Base-by-base conservation (phyloP, 139 green algal species). In the Coelastrella sp. region DNA sequence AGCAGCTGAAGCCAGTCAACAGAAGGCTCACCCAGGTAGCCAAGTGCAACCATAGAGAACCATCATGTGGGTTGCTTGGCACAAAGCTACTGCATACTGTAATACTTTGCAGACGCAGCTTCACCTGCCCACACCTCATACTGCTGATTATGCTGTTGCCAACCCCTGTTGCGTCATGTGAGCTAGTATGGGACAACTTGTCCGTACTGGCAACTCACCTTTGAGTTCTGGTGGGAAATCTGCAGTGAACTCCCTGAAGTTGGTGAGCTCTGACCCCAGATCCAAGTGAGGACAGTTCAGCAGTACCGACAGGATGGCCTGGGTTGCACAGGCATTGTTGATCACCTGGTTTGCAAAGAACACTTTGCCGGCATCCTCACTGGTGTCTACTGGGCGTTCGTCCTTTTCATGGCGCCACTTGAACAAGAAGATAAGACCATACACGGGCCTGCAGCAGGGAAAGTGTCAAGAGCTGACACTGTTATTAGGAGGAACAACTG, bases 401-500 rank as follows among this genome's bases (percentile, higher is more conserved):
- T 97, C 94, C 56, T 94, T 93, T 80, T 99, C 97, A 12, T 95
- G 85, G 22, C 93, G 91, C 95, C 95, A 99, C 92, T 99, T 99
- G 95, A 99, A 99, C 58, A 99, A 94, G 89, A 99, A 99, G 6
- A 99, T 97, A 5, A 99, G 92, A 1, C 98, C 98, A 90, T 99
- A 98, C 7, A 99, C 95, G 0, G 97, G 98, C 79, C 95, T 98
- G 94, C 85, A 68, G 15, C 35, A 61, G 8, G 10, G 5, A 19
- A 9, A 58, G 6, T 8, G 9, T 0, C 1, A 81, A 9, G 24
- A 19, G 8, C 24, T 15, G 17, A 76, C 19, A 76, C 3, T 49
- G 3, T 49, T 49, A 49, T 49, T 49, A 3, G 35, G 35, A 49
- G 1, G 35, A 49, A 49, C 1, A 49, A 49, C 35, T 49, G 35